A percentile compares a stretch with the other conserved stretches of the same genome.
Evolutionary conservation across 306 rosid species (phyloP).

Genomic region (Medicago arabica): DNA sequence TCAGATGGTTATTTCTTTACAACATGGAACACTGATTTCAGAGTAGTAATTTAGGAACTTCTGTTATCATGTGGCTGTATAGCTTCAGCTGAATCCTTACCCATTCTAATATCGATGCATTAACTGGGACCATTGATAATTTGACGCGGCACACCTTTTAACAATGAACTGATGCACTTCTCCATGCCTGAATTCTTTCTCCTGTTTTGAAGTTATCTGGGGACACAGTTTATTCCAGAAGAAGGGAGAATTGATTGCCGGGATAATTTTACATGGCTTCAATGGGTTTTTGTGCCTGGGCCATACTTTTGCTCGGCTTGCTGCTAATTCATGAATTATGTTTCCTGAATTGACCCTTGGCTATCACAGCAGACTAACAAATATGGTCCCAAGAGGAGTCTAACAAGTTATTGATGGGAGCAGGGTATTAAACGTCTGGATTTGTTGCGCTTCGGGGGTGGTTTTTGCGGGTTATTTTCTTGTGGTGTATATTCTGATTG

Average conservation of each 20-base stretch:
- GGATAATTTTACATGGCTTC: constrained; percentile 26
- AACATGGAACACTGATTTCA: constrained; percentile 35
- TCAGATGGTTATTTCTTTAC: constrained; percentile 37
- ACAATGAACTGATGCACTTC: constrained; percentile 35
- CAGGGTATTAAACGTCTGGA: constrained; percentile 33
- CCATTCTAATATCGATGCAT: constrained; percentile 34
- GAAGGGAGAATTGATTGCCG: constrained; percentile 14
- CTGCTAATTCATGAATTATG: constrained; percentile 28
- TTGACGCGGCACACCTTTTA: constrained; percentile 34
- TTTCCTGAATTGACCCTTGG: constrained; percentile 38
- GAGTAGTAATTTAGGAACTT: constrained; percentile 43
- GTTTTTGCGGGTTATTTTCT: constrained; percentile 40
- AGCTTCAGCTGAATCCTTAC: constrained; percentile 42
- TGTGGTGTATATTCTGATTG: constrained; percentile 20
- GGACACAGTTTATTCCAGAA: constrained; percentile 20
- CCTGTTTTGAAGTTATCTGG: constrained; percentile 40
- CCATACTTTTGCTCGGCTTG: constrained; percentile 34
- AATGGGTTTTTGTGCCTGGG: constrained; percentile 37
- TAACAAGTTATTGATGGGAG: constrained; percentile 26
- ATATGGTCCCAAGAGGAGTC: constrained; percentile 26
- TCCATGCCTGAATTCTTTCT: constrained; percentile 29
- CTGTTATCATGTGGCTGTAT: constrained; percentile 32
- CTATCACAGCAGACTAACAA: constrained; percentile 33
- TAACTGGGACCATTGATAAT: constrained; percentile 24
- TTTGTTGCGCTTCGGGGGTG: constrained; percentile 1